These are phyloP conservation scores for Podaxis rugospora DNA, from an alignment of 768 basidiomycete species.

Conservation along the genomic window DNA sequence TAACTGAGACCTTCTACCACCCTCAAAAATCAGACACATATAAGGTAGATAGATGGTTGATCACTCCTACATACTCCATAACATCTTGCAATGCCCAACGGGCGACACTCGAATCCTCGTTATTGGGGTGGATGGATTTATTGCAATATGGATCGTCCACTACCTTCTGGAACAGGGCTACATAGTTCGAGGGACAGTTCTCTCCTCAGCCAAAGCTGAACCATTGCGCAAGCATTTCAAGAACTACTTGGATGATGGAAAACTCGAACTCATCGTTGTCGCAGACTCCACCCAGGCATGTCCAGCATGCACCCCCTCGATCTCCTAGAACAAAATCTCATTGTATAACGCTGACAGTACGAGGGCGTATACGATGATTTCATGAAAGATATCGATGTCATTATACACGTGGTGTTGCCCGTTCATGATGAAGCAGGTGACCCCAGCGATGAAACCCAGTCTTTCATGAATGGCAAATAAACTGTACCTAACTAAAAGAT, in stretches of 20 bases:
- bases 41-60: neutral
- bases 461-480: neutral
- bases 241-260: neutral
- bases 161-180: conserved; percentile 12
- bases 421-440: conserved; percentile 5
- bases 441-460: neutral
- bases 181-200: conserved; percentile 11
- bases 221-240: conserved; percentile 2
- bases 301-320: neutral
- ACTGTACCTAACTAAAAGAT: neutral
- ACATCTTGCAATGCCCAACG: neutral
- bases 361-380: conserved; percentile 9
- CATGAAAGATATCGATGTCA: conserved; percentile 10
- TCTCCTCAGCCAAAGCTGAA: conserved; percentile 4
- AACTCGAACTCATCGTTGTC: neutral
- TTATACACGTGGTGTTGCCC: conserved; percentile 12
- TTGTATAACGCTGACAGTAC: neutral
- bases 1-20: too few species aligned
- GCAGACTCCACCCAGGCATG: conserved; percentile 4
- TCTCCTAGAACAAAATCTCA: neutral
- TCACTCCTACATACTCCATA: neutral
- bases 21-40: too few species aligned
- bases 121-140: conserved; percentile 12
- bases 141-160: conserved; percentile 10
- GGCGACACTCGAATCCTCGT: neutral